phyloP scores from a whole-genome alignment of 75 land plant genomes.

The Larix kaempferi region DNA sequence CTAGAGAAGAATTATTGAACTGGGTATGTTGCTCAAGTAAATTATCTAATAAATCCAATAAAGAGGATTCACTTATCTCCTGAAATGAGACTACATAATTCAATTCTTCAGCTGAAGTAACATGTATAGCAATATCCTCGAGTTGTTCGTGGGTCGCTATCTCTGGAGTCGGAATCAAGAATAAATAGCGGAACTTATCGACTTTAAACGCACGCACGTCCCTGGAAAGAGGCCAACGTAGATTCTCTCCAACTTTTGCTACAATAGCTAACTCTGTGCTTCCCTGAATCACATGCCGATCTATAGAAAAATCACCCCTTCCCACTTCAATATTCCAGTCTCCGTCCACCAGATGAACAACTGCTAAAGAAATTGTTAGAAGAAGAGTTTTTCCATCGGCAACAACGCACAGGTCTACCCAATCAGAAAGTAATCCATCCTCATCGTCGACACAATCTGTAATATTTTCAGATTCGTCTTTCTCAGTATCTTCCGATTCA shows the following conservation, averaged over 20 bases:
- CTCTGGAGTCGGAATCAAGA: constrained; percentile 28
- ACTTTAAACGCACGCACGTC: constrained; percentile 73
- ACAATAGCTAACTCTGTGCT: constrained; percentile 48
- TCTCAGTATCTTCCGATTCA: too few relatives aligned
- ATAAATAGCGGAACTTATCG: constrained; percentile 60
- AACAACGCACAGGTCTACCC: too few relatives aligned
- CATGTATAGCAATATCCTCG: constrained; percentile 17
- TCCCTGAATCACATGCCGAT: constrained; percentile 28
- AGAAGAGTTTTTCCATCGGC: constrained; percentile 16
- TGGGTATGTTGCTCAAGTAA: constrained; percentile 43
- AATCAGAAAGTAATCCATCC: too few relatives aligned
- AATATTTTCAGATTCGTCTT: too few relatives aligned
- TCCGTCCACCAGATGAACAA: constrained; percentile 61
- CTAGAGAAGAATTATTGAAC: constrained; percentile 10
- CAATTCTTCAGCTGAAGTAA: constrained; percentile 12
- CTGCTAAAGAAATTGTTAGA: constrained; percentile 44
- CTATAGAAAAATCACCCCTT: constrained; percentile 47
- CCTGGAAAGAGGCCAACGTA: constrained; percentile 69
- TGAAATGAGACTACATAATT: constrained; percentile 57
- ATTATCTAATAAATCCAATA: constrained; percentile 41
- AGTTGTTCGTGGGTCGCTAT: constrained; percentile 18
- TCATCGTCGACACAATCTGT: too few relatives aligned
- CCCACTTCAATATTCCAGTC: constrained; percentile 46
- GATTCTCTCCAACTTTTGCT: constrained; percentile 50
- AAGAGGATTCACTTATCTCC: not conserved